phyloP scores from a whole-genome alignment of 208 protist species.

The Acanthamoeba sp. region DNA sequence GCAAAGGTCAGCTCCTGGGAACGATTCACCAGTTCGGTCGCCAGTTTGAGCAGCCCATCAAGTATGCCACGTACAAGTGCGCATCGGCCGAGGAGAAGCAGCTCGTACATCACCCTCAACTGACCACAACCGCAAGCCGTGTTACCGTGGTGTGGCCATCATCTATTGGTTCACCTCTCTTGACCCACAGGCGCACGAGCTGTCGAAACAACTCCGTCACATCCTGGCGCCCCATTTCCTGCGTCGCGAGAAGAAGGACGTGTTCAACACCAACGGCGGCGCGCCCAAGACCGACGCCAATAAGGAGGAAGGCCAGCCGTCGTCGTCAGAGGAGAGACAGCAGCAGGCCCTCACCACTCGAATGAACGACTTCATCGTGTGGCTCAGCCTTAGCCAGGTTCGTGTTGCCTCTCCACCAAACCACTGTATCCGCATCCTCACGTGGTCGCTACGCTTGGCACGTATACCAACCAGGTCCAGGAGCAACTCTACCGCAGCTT shows the following conservation, averaged over 20 bases:
- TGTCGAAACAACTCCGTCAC: conserved; percentile 61
- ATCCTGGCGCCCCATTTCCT: conserved; percentile 76
- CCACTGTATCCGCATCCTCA: neutral
- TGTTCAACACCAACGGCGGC: conserved; percentile 47
- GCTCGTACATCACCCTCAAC: neutral
- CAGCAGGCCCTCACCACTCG: conserved; percentile 43
- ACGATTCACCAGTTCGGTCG: conserved; percentile 63
- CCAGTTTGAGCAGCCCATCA: conserved; percentile 71
- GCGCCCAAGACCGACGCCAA: neutral
- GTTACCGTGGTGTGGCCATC: neutral
- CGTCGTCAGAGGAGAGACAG: conserved; percentile 7
- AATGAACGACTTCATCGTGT: conserved; percentile 78
- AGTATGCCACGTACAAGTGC: conserved; percentile 33
- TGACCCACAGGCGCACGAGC: conserved; percentile 3
- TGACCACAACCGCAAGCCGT: neutral
- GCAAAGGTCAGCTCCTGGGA: conserved; percentile 74
- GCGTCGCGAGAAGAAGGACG: conserved; percentile 66
- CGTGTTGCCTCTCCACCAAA: neutral
- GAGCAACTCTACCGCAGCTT: conserved; percentile 70
- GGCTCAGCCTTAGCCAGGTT: conserved; percentile 36
- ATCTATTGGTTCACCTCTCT: neutral
- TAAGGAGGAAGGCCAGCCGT: no score
- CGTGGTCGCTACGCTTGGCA: no score
- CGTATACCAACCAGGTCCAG: neutral
- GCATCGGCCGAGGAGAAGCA: conserved; percentile 67